Percentiles rank a stretch among this genome's conserved stretches.
These are phyloP conservation scores for Tetragonia tetragonoides DNA, from an alignment of 148 eudicot species.

Conservation along the genomic window DNA sequence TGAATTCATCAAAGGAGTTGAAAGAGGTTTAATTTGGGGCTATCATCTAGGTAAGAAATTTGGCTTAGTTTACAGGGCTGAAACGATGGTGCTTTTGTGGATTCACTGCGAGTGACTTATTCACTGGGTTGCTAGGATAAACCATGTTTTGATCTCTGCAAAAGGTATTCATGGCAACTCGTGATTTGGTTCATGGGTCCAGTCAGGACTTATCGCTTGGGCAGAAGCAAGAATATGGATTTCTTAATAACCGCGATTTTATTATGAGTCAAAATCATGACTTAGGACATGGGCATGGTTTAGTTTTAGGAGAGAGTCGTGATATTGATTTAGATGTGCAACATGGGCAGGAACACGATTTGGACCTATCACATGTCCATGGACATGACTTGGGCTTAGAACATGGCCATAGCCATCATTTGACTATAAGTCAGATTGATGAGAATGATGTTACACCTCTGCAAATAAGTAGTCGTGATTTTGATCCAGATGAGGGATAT, in stretches of 20 bases:
- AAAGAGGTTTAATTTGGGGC: neutral
- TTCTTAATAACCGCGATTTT: constrained; percentile 30
- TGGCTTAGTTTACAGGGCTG: neutral
- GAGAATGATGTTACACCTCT: constrained; percentile 28
- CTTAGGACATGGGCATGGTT: constrained; percentile 35
- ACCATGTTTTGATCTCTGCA: constrained; percentile 8
- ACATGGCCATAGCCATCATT: constrained; percentile 28
- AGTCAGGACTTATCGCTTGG: constrained; percentile 32
- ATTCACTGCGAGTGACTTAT: neutral
- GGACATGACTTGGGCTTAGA: constrained; percentile 35
- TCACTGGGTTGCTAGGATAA: constrained; percentile 17
- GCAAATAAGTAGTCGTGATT: constrained; percentile 24
- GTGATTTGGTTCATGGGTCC: constrained; percentile 36
- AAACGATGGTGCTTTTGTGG: neutral
- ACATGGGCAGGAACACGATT: constrained; percentile 30
- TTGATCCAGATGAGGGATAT: constrained; percentile 34
- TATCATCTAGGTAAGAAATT: neutral
- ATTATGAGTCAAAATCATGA: constrained; percentile 37
- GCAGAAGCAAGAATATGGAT: constrained; percentile 44
- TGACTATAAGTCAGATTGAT: constrained; percentile 31
- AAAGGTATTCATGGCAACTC: constrained; percentile 36
- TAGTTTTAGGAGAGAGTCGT: constrained; percentile 32
- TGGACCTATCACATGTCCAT: constrained; percentile 31
- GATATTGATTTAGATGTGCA: constrained; percentile 21
- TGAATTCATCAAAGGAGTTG: neutral